phyloP scores from a whole-genome alignment of 345 rosid species.

The Linum lewisii region DNA sequence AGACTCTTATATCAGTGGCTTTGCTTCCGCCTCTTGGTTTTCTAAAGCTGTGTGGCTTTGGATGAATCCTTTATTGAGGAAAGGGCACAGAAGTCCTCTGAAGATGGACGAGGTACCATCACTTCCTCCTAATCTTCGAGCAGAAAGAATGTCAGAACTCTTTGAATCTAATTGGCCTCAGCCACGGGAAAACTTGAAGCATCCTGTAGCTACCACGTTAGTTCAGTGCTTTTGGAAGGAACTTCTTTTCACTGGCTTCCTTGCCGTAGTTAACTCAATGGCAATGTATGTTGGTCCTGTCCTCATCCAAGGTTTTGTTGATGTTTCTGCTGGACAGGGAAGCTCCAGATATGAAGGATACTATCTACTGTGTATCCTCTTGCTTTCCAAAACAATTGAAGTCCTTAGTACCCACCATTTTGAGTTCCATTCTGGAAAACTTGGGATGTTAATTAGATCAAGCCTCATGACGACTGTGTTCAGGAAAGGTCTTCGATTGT shows the following conservation, averaged over 20 bases:
- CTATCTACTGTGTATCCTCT: constrained; percentile 43
- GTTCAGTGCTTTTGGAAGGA: too few species aligned
- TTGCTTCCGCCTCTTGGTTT: too few species aligned
- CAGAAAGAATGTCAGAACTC: too few species aligned
- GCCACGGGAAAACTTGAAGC: too few species aligned
- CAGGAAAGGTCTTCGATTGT: constrained; percentile 40
- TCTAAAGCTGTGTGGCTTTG: neutral
- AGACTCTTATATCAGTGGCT: too few species aligned
- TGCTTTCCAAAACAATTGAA: constrained; percentile 52
- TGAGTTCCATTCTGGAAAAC: constrained; percentile 62
- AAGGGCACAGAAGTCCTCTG: neutral
- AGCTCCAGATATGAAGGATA: constrained; percentile 30
- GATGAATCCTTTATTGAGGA: neutral
- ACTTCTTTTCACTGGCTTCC: neutral
- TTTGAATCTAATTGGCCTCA: too few species aligned
- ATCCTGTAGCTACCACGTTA: too few species aligned
- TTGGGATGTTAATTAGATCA: constrained; percentile 46
- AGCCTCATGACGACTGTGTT: constrained; percentile 43
- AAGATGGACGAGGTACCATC: neutral
- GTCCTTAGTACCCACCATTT: constrained; percentile 53
- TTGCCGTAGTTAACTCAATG: constrained; percentile 38
- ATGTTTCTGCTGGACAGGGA: constrained; percentile 32
- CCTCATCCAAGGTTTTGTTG: constrained; percentile 53
- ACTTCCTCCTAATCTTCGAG: neutral
- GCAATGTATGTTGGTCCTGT: constrained; percentile 58